These are phyloP conservation scores for Lasiodiplodia citricola DNA, from an alignment of 2,329 filamentous ascomycete genomes.

Conservation along the genomic window DNA sequence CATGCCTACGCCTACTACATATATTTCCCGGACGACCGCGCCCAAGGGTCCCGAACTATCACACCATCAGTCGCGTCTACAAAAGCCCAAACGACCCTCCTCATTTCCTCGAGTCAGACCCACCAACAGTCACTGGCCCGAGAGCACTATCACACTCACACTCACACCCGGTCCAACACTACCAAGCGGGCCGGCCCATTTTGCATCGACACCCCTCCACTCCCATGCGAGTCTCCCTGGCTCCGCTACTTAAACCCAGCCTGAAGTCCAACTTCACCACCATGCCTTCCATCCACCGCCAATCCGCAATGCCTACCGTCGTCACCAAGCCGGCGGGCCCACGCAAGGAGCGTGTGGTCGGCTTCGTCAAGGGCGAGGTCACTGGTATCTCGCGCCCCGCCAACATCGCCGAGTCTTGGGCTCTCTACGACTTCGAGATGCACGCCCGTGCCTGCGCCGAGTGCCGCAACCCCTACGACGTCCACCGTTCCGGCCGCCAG, in stretches of 20 bases:
- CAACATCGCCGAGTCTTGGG: constrained; percentile 51
- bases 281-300: constrained; percentile 26
- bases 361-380: constrained; percentile 45
- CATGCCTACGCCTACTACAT: constrained; percentile 13
- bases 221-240: constrained; percentile 11
- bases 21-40: constrained; percentile 4
- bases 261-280: constrained; percentile 6
- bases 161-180: constrained; percentile 10
- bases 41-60: background rate
- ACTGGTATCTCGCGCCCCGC: constrained; percentile 48
- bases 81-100: background rate
- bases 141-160: background rate
- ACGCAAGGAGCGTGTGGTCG: constrained; percentile 40
- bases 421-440: constrained; percentile 54
- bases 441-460: constrained; percentile 52
- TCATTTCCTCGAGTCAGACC: constrained; percentile 20
- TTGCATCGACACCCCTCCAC: background rate
- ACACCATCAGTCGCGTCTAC: constrained; percentile 14
- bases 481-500: constrained; percentile 45
- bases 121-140: background rate
- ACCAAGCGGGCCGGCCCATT: constrained; percentile 7
- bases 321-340: constrained; percentile 32
- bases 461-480: constrained; percentile 52
- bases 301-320: constrained; percentile 41
- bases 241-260: constrained; percentile 16